Evolutionary conservation across 148 eudicot species (phyloP), one percentile per base, ranked within the genome.

Genomic region (Spergularia marina): DNA sequence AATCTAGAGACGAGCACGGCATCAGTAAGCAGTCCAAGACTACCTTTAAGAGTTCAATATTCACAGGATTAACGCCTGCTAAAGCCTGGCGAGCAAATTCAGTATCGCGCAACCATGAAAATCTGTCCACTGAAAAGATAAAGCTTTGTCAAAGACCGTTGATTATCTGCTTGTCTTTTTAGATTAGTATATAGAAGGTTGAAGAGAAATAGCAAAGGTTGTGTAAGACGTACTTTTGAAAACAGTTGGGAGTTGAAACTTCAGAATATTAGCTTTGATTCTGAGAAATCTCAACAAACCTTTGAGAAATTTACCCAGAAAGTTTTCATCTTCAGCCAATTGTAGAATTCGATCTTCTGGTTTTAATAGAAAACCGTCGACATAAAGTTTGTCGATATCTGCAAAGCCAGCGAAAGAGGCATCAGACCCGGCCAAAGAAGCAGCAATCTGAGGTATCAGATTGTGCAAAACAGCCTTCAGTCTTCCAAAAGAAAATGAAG

Each of bases 1-100:
- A 6, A 23, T 25, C 25, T 21, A 65, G 49, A 30, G 20, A 49
- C 3, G 49, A 8, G 21, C 25, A 30, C 53, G 2, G 18, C 34
- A 7, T 59, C 14, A 59, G 64, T n/a, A 44, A 17, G 70, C 65
- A 49, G 69, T 68, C 21, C 5, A 51, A 57, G 52, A 14, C 64
- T 82, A 91, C 98, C 95, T 83, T 87, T 47, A 94, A 63, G 49
- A 87, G 89, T 80, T 94, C 94, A 74, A 94, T 90, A 72, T 85
- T 86, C 52, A 92, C 91, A 57, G 98, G 98, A 83, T 94, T 94
- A 23, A 92, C 96, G 23, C 79, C 74, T 76, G 74, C 79, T 57
- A 76, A 14, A 25, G 74, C 18, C 71, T 68, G 79, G 17, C 79
- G 79, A 9, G 67, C 74, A 68, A 68, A 59, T 17, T 76, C 79